These are phyloP conservation scores for Penicillium janthinellum DNA, from an alignment of 2,329 filamentous ascomycete genomes.

Conservation along the genomic window DNA sequence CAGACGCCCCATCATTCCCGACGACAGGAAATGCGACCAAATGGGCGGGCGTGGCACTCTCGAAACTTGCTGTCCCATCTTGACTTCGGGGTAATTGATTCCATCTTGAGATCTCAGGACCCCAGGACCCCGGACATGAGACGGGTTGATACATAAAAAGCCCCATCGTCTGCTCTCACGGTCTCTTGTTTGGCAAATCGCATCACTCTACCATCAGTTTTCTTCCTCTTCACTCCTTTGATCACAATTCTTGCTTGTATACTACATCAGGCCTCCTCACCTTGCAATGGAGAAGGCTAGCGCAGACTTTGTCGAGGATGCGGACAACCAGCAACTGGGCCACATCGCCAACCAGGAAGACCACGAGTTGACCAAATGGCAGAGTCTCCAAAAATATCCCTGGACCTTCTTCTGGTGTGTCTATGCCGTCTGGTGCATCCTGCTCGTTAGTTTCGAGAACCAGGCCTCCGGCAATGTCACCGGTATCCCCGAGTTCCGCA, in stretches of 20 bases:
- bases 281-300: slow-evolving; percentile 14
- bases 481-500: slow-evolving; percentile 49
- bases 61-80: not conserved
- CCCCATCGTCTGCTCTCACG: not conserved
- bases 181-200: not conserved
- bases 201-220: not conserved
- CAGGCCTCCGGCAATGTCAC: slow-evolving; percentile 34
- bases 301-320: slow-evolving; percentile 12
- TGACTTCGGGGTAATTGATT: not conserved
- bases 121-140: not conserved
- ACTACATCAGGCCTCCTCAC: not conserved
- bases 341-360: slow-evolving; percentile 18
- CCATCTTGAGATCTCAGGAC: not conserved
- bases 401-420: slow-evolving; percentile 20
- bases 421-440: slow-evolving; percentile 19
- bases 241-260: not conserved
- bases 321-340: slow-evolving; percentile 11
- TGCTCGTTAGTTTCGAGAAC: slow-evolving; percentile 20
- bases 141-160: not conserved
- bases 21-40: not conserved
- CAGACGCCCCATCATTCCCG: not conserved
- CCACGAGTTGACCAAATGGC: slow-evolving; percentile 14
- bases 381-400: slow-evolving; percentile 15
- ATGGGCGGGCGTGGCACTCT: not conserved
- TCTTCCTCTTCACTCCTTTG: not conserved